phyloP scores from a whole-genome alignment of 106 monocot genomes.

The Acanthochlamys bracteata region DNA sequence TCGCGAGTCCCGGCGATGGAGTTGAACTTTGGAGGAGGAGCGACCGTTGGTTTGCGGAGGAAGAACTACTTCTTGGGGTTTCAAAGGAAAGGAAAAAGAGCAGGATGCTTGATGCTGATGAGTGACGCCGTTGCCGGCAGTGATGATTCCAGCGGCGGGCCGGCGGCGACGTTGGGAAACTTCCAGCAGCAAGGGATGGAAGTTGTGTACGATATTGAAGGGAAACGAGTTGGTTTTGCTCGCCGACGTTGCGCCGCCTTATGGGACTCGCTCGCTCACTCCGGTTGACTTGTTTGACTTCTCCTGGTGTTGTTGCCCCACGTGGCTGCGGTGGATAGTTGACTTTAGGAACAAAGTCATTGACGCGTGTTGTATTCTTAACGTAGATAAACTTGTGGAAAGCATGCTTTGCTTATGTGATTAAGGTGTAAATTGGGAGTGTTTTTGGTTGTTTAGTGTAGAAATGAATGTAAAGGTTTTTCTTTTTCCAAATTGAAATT shows the following conservation, averaged over 20 bases:
- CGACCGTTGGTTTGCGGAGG: slow-evolving; percentile 53
- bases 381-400: no score
- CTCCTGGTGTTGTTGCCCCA: no score
- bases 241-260: slow-evolving; percentile 16
- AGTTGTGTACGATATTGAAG: slow-evolving; percentile 78
- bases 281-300: neutral
- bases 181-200: slow-evolving; percentile 98
- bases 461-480: no score
- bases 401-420: no score
- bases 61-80: slow-evolving; percentile 79
- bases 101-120: slow-evolving; percentile 74
- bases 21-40: slow-evolving; percentile 63
- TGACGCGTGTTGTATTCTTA: no score
- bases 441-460: no score
- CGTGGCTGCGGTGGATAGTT: no score
- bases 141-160: slow-evolving; percentile 39
- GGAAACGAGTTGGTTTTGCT: slow-evolving; percentile 72
- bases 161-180: slow-evolving; percentile 80
- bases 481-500: no score
- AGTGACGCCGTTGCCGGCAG: slow-evolving; percentile 22
- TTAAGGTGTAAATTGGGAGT: no score
- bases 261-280: neutral
- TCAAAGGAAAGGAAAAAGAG: slow-evolving; percentile 26
- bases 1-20: slow-evolving; percentile 39
- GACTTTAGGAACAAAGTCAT: no score